phyloP scores from a whole-genome alignment of 2,329 filamentous ascomycete genomes.

The Rutstroemia sp. region DNA sequence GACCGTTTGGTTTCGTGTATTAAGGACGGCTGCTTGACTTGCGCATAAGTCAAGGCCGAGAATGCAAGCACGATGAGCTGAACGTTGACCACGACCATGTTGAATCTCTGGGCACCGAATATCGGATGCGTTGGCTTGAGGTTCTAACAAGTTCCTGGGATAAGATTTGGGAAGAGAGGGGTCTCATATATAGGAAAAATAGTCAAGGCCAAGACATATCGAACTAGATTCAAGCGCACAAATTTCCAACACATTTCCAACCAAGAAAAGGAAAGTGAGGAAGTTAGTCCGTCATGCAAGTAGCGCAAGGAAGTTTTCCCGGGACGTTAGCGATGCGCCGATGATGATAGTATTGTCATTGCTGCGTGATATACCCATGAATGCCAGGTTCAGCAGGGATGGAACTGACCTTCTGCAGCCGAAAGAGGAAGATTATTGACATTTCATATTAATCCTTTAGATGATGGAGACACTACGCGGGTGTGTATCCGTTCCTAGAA shows the following conservation, averaged over 20 bases:
- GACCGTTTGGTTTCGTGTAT: neutral
- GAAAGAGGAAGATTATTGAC: conserved; percentile 2
- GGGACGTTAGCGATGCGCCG: neutral
- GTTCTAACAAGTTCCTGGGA: too few species aligned
- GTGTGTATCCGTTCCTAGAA: neutral
- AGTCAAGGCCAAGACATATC: neutral
- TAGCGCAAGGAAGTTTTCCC: neutral
- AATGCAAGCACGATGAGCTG: neutral
- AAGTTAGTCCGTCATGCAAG: neutral
- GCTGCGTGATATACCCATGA: neutral
- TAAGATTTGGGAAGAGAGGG: neutral
- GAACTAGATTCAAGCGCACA: neutral
- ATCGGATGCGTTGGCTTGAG: too few species aligned
- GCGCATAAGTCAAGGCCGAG: neutral
- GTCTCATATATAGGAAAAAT: neutral
- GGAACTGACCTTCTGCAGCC: neutral
- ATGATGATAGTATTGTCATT: neutral
- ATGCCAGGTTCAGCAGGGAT: neutral
- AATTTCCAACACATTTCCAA: neutral
- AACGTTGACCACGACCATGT: neutral
- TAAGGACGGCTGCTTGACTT: conserved; percentile 1
- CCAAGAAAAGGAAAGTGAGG: neutral
- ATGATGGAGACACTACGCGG: neutral
- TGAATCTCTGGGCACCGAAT: neutral
- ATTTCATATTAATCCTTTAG: neutral